Percentiles rank a stretch among this genome's conserved stretches.
These are phyloP conservation scores for Oryza officinalis DNA, from an alignment of 176 grass and related monocot genomes.

Conservation along the genomic window DNA sequence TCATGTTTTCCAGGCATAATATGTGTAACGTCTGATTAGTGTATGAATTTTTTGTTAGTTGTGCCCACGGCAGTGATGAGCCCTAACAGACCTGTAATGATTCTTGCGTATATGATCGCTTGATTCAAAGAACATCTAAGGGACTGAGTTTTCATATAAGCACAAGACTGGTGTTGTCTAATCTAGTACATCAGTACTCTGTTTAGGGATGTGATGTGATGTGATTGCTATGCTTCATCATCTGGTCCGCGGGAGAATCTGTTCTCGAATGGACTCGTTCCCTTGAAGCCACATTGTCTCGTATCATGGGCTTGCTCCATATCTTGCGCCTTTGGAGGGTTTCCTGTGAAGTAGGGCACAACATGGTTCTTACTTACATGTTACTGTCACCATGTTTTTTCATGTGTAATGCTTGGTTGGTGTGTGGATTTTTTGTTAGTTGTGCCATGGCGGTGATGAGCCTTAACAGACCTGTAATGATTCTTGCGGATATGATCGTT, in stretches of 20 bases:
- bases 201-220: not conserved
- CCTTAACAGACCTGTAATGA: conserved; percentile 63
- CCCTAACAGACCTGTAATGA: conserved; percentile 64
- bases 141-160: conserved; percentile 47
- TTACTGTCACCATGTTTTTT: not conserved
- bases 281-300: conserved; percentile 49
- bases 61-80: conserved; percentile 34
- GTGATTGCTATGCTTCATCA: conserved; percentile 40
- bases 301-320: conserved; percentile 42
- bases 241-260: conserved; percentile 59
- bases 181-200: not conserved
- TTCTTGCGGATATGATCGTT: conserved; percentile 62
- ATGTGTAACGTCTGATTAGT: not conserved
- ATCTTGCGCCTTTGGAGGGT: not conserved
- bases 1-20: not conserved
- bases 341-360: conserved; percentile 14
- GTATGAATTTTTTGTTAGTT: not conserved
- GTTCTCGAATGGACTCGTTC: conserved; percentile 60
- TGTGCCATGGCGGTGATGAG: conserved; percentile 32
- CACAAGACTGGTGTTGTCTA: not conserved
- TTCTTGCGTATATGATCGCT: conserved; percentile 63
- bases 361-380: conserved; percentile 49
- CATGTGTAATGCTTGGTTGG: not conserved
- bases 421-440: not conserved
- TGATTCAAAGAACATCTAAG: conserved; percentile 67